Evolutionary conservation across 1,139 yeast genomes (phyloP).

Genomic region (Williopsis jadinii): DNA sequence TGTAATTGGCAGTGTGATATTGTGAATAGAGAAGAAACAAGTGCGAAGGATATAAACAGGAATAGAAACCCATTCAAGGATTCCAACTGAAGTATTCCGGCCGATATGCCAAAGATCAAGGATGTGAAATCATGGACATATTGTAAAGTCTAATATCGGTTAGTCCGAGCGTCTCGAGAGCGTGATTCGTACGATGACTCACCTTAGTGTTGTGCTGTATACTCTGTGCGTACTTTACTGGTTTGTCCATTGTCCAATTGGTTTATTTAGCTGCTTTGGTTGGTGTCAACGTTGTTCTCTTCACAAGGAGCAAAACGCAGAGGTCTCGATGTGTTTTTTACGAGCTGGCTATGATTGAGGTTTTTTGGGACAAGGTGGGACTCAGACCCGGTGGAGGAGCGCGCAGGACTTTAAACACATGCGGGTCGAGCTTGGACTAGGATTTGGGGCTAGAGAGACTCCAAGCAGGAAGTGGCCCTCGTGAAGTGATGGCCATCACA

Average conservation of each 20-base stretch:
- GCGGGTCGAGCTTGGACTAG: too few relatives aligned
- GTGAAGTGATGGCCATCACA: too few relatives aligned
- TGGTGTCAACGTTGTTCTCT: neutral
- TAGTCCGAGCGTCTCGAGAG: too few relatives aligned
- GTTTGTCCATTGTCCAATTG: constrained; percentile 6
- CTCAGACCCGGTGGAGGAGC: too few relatives aligned
- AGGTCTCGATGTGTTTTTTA: too few relatives aligned
- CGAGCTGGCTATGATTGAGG: too few relatives aligned
- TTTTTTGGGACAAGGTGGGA: too few relatives aligned
- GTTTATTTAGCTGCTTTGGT: neutral
- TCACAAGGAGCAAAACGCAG: neutral
- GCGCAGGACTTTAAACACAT: too few relatives aligned
- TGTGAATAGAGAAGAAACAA: constrained; percentile 38
- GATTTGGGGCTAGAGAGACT: too few relatives aligned
- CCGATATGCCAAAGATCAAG: constrained; percentile 58
- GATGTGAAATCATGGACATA: constrained; percentile 60
- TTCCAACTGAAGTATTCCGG: constrained; percentile 68
- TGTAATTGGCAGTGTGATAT: constrained; percentile 35
- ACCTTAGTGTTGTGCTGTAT: constrained; percentile 9
- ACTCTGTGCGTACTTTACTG: constrained; percentile 9
- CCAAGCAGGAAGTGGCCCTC: too few relatives aligned
- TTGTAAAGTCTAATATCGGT: constrained; percentile 30
- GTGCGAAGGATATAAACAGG: constrained; percentile 43
- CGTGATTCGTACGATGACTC: neutral
- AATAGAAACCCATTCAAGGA: constrained; percentile 55